Conservation (phyloP, 306 rosid genomes). For the Castanea sativa region DNA sequence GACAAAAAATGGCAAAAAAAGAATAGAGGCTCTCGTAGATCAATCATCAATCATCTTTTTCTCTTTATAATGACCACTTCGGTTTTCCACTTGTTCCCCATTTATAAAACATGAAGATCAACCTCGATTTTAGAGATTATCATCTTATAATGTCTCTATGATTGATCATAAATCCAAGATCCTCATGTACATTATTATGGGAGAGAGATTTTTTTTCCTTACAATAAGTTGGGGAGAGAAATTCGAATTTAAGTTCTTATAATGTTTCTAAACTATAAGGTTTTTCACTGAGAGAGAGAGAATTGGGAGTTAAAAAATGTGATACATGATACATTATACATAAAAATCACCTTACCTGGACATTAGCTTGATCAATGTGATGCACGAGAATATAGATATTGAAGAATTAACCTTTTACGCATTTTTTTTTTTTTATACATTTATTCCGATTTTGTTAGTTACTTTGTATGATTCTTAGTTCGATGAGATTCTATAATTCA, state of each 20-base stretch:
- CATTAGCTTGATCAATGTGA: not conserved
- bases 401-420: not conserved
- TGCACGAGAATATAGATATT: not conserved
- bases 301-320: not conserved
- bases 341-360: not conserved
- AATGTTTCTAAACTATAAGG: no score
- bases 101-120: constrained; percentile 10
- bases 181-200: not conserved
- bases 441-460: not conserved
- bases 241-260: no score
- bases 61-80: constrained; percentile 10
- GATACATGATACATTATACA: not conserved
- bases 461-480: not conserved
- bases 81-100: constrained; percentile 34
- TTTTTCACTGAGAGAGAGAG: no score
- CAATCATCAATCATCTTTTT: not conserved
- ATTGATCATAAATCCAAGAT: not conserved
- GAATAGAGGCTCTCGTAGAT: not conserved
- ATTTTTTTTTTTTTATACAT: not conserved
- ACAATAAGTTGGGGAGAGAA: not conserved
- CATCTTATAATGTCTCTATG: constrained; percentile 6
- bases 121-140: not conserved
- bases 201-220: not conserved
- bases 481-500: not conserved
- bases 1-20: not conserved